A percentile compares a stretch with the other conserved stretches of the same genome.
Evolutionary conservation across 108 stramenopile species (phyloP).

Genomic region (Nannochloropsis granulata): DNA sequence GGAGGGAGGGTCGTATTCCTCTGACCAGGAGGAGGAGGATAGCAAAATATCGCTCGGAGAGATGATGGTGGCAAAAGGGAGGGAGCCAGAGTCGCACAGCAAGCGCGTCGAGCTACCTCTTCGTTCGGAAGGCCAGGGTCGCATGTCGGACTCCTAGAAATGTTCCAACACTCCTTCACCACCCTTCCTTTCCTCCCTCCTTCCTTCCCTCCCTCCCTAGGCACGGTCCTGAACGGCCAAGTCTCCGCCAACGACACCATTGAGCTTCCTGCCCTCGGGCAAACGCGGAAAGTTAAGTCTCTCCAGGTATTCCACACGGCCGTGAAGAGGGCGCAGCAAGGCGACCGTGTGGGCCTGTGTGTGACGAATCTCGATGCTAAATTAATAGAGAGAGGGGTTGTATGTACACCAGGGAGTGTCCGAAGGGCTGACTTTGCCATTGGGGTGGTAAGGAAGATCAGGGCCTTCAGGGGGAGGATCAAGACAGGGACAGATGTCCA

Average conservation of each 20-base stretch:
- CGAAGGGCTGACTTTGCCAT: conserved; percentile 55
- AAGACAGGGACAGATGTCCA: conserved; percentile 61
- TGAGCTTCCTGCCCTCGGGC: conserved; percentile 67
- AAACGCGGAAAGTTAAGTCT: conserved; percentile 73
- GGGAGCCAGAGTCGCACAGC: background rate
- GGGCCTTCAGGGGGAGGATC: conserved; percentile 50
- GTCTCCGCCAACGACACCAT: conserved; percentile 68
- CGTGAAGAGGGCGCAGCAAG: conserved; percentile 47
- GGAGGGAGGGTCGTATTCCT: background rate
- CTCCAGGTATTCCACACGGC: conserved; percentile 91
- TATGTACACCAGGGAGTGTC: conserved; percentile 67
- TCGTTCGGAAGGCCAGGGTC: too few relatives aligned
- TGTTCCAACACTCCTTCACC: background rate
- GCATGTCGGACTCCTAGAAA: too few relatives aligned
- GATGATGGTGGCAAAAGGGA: background rate
- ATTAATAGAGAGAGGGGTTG: conserved; percentile 74
- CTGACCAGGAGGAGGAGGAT: background rate
- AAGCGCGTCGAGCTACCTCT: too few relatives aligned
- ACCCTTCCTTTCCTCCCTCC: background rate
- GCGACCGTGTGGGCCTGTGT: conserved; percentile 93
- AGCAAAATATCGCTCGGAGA: background rate
- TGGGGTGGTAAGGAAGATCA: conserved; percentile 71
- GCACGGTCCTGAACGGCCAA: conserved; percentile 60
- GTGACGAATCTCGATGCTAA: conserved; percentile 77
- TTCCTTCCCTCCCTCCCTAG: background rate